Evolutionary conservation across 2,329 filamentous ascomycete species (phyloP), one percentile per base, ranked within the genome.

Genomic region (Beauveria rudraprayagi): DNA sequence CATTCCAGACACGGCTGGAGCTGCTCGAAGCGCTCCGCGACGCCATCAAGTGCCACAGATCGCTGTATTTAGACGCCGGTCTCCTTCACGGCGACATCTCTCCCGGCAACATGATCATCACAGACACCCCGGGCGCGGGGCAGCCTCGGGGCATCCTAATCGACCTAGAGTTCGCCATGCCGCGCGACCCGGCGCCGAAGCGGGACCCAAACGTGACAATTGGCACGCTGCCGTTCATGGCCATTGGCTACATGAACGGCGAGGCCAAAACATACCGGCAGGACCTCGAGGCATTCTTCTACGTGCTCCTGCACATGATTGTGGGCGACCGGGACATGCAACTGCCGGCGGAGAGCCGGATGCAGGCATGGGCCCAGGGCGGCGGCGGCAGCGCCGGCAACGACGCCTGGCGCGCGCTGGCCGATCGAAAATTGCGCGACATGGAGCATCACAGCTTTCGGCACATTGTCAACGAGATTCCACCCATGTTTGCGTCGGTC

Each of bases 201-300:
- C 52, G 44, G 48, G 50, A 60, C 37, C 22, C 3, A 2, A 26
- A 30, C 14, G 17, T n/a, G 34, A 37, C 34, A 3, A 11, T n/a
- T 9, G 47, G 47, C 47, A 50, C 47, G 22, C 22, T 14, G 22
- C 22, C 46, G 11, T 48, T 26, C 24, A 69, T 71, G 65, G 67
- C 68, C 5, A 67, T 71, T 37, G 66, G 62, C 5, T 37, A 69
- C 8, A 55, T 67, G 2, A 54, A 26, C 1, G 16, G 54, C 0
- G 56, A 63, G 2, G 14, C 11, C 0, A 64, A 63, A 9, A 69
- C 65, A 1, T 70, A 68, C 37, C 63, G 66, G 1, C 67, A 71
- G 9, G 69, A 71, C 14, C 63, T 71, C 0, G 70, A 71, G 52
- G 67, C 70, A 0, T 70, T 71, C 34, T 30, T 71, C 5, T 71